Percentiles rank a stretch among this genome's conserved stretches.
phyloP scores from a whole-genome alignment of 768 basidiomycete genomes.

The Phanerochaete carnosa region DNA sequence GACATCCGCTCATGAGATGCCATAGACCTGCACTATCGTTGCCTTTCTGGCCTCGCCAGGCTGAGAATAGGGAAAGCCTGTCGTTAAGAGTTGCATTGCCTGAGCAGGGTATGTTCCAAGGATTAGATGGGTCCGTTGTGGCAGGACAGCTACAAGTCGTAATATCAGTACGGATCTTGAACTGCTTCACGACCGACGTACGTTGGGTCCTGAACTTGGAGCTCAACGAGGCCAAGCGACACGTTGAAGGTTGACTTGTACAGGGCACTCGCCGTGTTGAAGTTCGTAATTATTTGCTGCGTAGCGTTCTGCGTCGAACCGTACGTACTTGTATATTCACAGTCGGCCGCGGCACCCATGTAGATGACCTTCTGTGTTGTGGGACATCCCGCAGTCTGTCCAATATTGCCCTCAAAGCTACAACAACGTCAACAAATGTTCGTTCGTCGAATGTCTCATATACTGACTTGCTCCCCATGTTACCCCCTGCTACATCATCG shows the following conservation, averaged over 20 bases:
- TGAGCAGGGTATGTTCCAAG: slow-evolving; percentile 77
- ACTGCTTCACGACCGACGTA: slow-evolving; percentile 26
- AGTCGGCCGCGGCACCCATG: slow-evolving; percentile 89
- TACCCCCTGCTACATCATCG: slow-evolving; percentile 53
- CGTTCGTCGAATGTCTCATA: slow-evolving; percentile 18
- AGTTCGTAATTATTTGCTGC: slow-evolving; percentile 69
- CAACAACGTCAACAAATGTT: neutral
- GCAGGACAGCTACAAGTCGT: slow-evolving; percentile 55
- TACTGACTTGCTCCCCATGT: slow-evolving; percentile 51
- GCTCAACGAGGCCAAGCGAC: slow-evolving; percentile 77
- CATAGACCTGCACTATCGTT: slow-evolving; percentile 79
- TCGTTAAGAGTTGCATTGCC: slow-evolving; percentile 54
- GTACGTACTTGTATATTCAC: slow-evolving; percentile 67
- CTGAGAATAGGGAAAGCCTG: slow-evolving; percentile 74
- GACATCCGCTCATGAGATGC: slow-evolving; percentile 86
- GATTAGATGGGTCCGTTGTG: slow-evolving; percentile 42
- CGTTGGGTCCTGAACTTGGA: slow-evolving; percentile 64
- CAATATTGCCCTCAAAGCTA: slow-evolving; percentile 71
- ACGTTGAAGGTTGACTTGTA: slow-evolving; percentile 84
- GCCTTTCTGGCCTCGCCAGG: slow-evolving; percentile 75
- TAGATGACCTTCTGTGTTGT: slow-evolving; percentile 70
- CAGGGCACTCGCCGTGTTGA: slow-evolving; percentile 74
- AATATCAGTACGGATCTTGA: neutral
- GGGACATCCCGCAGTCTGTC: slow-evolving; percentile 69
- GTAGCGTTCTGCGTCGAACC: slow-evolving; percentile 65